Evolutionary conservation across 352 stramenopile genomes (phyloP), one percentile per base, ranked within the genome.

Genomic region (Globisporangium cystogenes): DNA sequence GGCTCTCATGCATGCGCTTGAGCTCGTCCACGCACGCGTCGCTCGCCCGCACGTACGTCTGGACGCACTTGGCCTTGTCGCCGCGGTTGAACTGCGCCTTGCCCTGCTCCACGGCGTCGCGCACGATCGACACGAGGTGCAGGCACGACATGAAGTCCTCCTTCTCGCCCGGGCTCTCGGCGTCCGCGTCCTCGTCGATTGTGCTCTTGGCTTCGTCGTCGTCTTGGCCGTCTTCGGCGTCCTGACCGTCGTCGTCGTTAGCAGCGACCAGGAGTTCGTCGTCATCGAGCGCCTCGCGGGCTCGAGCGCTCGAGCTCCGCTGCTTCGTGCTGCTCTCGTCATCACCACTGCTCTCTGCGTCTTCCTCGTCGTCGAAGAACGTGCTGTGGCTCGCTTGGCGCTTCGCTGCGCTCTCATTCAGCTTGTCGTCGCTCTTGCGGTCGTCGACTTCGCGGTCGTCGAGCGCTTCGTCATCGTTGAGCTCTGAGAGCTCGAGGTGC

Each of bases 31-130:
- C 57, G 31, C 63, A 68, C 53, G 70, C 65, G 20, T 88, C 70
- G 11, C 64, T 69, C 31, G 66, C 71, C 24, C 75, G 72, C 6
- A 72, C 59, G 51, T 90, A 89, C 40, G 74, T 76, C 50, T 83
- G 68, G 46, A 79, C 86, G 55, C 82, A 93, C 54, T 83, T 82
- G 16, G 59, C 63, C 53, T 88, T 88, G 59, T 93, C 80, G 0
- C 82, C 82, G 12, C 72, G 71, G 53, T 93, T 93, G 59, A 86
- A 93, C 45, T 83, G 73, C 16, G 64, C 53, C 53, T 89, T 90
- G 8, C 82, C 80, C 11, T 70, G 66, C 52, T 81, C 66, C 24
- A 93, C 67, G 0, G 76, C 68, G 18, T 83, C 62, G 7, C 57
- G 59, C 42, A 90, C 71, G 46, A 72, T 36, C 15, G 67, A 44